Base-by-base conservation (phyloP, 495 filamentous ascomycete genomes). In the Penicillium steckii region DNA sequence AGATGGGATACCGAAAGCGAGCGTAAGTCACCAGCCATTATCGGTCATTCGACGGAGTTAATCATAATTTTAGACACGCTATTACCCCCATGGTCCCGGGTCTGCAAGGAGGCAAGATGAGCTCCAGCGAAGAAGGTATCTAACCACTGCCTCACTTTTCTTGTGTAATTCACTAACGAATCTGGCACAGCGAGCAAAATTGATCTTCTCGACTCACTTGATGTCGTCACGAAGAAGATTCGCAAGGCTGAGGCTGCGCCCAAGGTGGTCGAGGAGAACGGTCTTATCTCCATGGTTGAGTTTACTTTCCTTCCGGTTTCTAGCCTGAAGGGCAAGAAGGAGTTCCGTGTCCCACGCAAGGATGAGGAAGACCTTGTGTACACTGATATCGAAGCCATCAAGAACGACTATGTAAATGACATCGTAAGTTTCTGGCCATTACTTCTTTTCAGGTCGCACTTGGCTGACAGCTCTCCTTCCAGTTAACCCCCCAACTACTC, bases 1-100 rank as follows among this genome's bases (percentile, higher is more conserved):
- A 71, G 64, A 45, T 77, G 35, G 72, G 69, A 22, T 68, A 69
- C 54, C 78, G 79, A 46, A 76, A 87, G 74, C 32, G 90, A 90
- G 23, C 93, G 97, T 71, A 60, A 96, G 12, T 23, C 3, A 8
- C 9, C 3, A n/a, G n/a, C 29, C 17, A 17, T 9, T 7, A 30
- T 27, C 30, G 3, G 1, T 9, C 1, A 29, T 19, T 19, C 15
- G n/a, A 15, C 8, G 5, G 7, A 19, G 10, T 0, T 8, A 2
- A 2, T 46, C 27, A 7, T 29, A 8, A 46, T 17, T 15, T 15
- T 7, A 15, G 17, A 38, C 18, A 41, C 38, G 8, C 9, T 41
- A 88, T 97, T 78, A 96, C 90, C 59, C 81, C 88, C 1, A 95
- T 98, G 87, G 85, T 97, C 6, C 83, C 90, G 0, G 93, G 94